Evolutionary conservation across 2,329 filamentous ascomycete genomes (phyloP), one percentile per base, ranked within the genome.

Genomic region (Lachnellula suecica): DNA sequence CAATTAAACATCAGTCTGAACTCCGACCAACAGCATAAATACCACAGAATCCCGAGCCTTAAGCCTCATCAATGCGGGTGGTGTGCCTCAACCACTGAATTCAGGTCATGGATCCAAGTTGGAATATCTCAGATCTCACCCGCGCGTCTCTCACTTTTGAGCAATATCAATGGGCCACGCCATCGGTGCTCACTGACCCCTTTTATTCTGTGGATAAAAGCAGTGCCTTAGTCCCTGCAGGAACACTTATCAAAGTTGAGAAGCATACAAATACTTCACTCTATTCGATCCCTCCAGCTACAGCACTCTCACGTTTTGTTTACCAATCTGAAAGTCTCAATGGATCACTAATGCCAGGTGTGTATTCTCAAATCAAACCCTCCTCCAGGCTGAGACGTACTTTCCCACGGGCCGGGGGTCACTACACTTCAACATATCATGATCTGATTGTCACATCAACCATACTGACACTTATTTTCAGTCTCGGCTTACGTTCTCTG

Each of bases 401-500:
- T n/a, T n/a, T n/a, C n/a, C n/a, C n/a, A n/a, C n/a, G n/a, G n/a
- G n/a, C n/a, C n/a, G n/a, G n/a, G n/a, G n/a, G n/a, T n/a, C n/a
- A n/a, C n/a, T n/a, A n/a, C n/a, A n/a, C n/a, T n/a, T n/a, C n/a
- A n/a, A n/a, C n/a, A n/a, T n/a, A n/a, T n/a, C n/a, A n/a, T n/a
- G n/a, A n/a, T n/a, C n/a, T n/a, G n/a, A n/a, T n/a, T n/a, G n/a
- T n/a, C n/a, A n/a, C n/a, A n/a, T n/a, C n/a, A n/a, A n/a, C n/a
- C n/a, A n/a, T n/a, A n/a, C n/a, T n/a, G n/a, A n/a, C n/a, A n/a
- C 11, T n/a, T 45, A 3, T 29, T 46, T 41, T 42, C 42, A 20
- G 42, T 51, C 4, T 51, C 49, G 15, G 42, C 49, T 11, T 51
- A 29, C 15, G 41, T 51, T 25, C 49, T 51, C 23, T 41, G 49